Base-by-base conservation (phyloP, 2,329 filamentous ascomycete genomes). In the Davidsoniella virescens region DNA sequence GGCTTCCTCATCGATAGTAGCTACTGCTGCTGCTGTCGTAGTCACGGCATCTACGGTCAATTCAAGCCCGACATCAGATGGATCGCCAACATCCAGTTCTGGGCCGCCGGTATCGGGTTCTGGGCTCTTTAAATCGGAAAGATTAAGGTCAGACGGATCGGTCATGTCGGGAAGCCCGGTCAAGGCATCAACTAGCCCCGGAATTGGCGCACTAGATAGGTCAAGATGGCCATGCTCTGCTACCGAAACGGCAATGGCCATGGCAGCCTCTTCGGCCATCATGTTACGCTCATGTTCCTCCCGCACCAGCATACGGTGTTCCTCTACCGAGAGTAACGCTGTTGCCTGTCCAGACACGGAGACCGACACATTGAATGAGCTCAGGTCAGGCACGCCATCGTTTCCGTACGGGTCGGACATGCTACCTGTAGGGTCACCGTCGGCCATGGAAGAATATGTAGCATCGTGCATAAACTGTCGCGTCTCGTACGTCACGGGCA, bases 401-500 rank as follows among this genome's bases (percentile, higher is more conserved):
- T 70, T 67, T 52, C 65, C 63, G 56, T 64, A 70, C 46, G 65
- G 62, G 51, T 69, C 64, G 44, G 67, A 62, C 39, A 46, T 47
- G 29, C 50, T 50, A 56, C 58, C 42, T 6, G 47, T 41, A 51
- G 62, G 45, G 55, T 70, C 68, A 41, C 64, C 66, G 14, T 55
- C 54, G n/a, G 53, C 48, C 51, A 72, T 70, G 20, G 67, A 59
- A 7, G 70, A 65, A 52, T 74, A 74, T 17, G 63, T 59, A 33
- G 47, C 18, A 48, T 71, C 67, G 50, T 71, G 65, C 38, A 72
- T 65, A 54, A 73, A 71, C 56, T 62, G 66, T 52, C 71, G 63
- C 20, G 68, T 62, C 56, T 75, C 71, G 58, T 70, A 75, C 39
- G 70, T 70, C 57, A 75, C 69, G 55, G 66, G 70, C 70, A 74